Base-by-base conservation (phyloP, 768 basidiomycete genomes). In the Boletus insuetus region DNA sequence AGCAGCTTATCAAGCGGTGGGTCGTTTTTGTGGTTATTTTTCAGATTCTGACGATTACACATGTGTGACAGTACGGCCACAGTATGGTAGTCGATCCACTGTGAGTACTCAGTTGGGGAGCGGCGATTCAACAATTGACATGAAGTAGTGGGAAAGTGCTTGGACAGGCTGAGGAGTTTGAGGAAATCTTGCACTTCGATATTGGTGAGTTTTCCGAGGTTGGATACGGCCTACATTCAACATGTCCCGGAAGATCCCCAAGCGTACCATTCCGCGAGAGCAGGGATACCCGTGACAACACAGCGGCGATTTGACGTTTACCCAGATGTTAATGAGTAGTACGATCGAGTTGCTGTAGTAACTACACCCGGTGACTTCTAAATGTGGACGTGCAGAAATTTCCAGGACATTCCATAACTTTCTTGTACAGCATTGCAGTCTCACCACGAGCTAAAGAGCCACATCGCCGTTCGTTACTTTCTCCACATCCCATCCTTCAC, bases 221-320 rank as follows among this genome's bases (percentile, higher is more conserved):
- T 19, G 12, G 29, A 46, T 39, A 11, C 5, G 4, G n/a, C 38
- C 3, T 22, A 42, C 19, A 46, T 22, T 54, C 4, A 55, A 48
- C n/a, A 31, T 50, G 42, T 60, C 77, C 73, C 75, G 24, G 20
- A 66, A 87, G 86, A 86, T 62, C 83, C 92, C 9, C 72, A 83
- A 58, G 69, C 75, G 44, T 74, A 94, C 58, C 64, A 79, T 40
- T 82, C 84, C 2, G 85, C 91, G 8, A 81, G 95, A 41, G 77
- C 81, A 46, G 89, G 89, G 3, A 92, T 98, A 46, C 96, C 96
- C 7, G 92, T 98, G n/a, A 94, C 91, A 1, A 80, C 74, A 34
- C 96, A 98, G 71, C 76, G 94, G 51, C 82, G 95, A 49, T 97
- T 96, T 65, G 95, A 96, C 73, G 91, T 97, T 41, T 98, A 98